Conservation (phyloP, 2,329 filamentous ascomycete species). For the Diaporthe destruens region DNA sequence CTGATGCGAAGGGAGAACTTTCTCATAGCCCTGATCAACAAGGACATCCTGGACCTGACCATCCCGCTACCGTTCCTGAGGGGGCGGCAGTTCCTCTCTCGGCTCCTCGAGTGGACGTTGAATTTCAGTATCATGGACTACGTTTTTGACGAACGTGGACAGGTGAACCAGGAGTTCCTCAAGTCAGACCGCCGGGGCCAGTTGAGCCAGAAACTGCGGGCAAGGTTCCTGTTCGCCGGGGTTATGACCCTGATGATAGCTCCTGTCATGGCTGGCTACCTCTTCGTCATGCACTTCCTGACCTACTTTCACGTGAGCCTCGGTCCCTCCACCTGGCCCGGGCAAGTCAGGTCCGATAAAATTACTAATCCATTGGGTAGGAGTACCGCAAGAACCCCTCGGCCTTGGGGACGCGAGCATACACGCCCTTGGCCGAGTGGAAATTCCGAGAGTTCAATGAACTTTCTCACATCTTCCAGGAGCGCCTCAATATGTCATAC, state of each 20-base stretch:
- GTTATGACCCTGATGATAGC: constrained; percentile 88
- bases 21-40: constrained; percentile 96
- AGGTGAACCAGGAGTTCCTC: constrained; percentile 87
- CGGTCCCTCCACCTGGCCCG: not conserved
- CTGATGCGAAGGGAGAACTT: constrained; percentile 98
- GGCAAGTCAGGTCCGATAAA: not conserved
- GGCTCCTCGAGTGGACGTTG: constrained; percentile 91
- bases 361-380: constrained; percentile 55
- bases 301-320: constrained; percentile 87
- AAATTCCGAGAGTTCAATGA: constrained; percentile 99
- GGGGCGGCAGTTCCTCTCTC: constrained; percentile 85
- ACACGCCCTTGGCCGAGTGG: constrained; percentile 95
- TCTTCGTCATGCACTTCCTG: constrained; percentile 91
- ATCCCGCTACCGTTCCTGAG: constrained; percentile 87
- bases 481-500: constrained; percentile 92
- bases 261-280: constrained; percentile 88
- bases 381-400: constrained; percentile 96
- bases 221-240: constrained; percentile 85
- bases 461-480: constrained; percentile 89
- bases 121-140: constrained; percentile 92
- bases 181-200: constrained; percentile 84
- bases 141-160: constrained; percentile 90
- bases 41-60: constrained; percentile 90
- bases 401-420: constrained; percentile 87
- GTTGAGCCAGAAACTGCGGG: constrained; percentile 81